Evolutionary conservation across 1,139 yeast species (phyloP).

Genomic region (Taphrina wiesneri): DNA sequence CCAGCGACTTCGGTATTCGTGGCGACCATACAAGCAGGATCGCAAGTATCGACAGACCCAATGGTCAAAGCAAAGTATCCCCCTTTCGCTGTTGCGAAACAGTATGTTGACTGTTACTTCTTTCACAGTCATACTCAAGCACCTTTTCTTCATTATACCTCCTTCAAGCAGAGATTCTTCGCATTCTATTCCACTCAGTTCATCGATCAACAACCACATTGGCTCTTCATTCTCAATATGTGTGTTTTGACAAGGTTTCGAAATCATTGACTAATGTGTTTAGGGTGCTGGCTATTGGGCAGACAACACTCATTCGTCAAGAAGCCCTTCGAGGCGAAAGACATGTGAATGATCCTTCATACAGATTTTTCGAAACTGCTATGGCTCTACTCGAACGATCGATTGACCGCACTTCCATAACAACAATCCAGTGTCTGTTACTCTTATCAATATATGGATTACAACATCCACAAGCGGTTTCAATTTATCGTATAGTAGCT

Average conservation of each 20-base stretch:
- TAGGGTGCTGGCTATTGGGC: slow-evolving; percentile 29
- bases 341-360: slow-evolving; percentile 1
- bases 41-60: slow-evolving; percentile 1
- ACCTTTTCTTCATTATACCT: slow-evolving; percentile 25
- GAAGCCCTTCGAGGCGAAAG: slow-evolving; percentile 19
- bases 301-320: slow-evolving; percentile 22
- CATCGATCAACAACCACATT: slow-evolving; percentile 19
- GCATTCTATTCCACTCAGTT: slow-evolving; percentile 18
- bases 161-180: slow-evolving; percentile 17
- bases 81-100: slow-evolving; percentile 18
- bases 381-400: slow-evolving; percentile 25
- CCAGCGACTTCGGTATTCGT: slow-evolving; percentile 17
- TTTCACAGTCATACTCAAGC: slow-evolving; percentile 29
- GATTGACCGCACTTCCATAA: slow-evolving; percentile 20
- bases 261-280: not conserved
- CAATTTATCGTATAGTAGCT: slow-evolving; percentile 24
- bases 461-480: slow-evolving; percentile 30
- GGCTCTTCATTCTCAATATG: slow-evolving; percentile 27
- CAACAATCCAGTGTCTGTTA: slow-evolving; percentile 24
- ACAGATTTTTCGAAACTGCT: slow-evolving; percentile 24
- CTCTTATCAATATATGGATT: slow-evolving; percentile 16
- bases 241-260: not conserved
- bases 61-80: slow-evolving; percentile 5
- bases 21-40: slow-evolving; percentile 10
- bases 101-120: slow-evolving; percentile 14